Base-by-base conservation (phyloP, 192 early-diverging fungal species). In the Coemansia biformis region DNA sequence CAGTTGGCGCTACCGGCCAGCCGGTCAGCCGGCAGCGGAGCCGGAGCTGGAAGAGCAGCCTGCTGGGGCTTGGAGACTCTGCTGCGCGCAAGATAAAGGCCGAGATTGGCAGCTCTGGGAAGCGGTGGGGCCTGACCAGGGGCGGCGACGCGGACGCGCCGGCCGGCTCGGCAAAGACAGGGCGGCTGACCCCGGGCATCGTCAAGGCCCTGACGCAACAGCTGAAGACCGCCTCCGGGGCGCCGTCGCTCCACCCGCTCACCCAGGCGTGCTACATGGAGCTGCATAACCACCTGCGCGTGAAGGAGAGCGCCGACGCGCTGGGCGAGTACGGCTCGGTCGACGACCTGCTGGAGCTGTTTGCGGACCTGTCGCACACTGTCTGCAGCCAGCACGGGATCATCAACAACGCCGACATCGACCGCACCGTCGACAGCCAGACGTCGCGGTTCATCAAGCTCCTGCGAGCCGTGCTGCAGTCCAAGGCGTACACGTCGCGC, bases 351-450 rank as follows among this genome's bases (percentile, higher is more conserved):
- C 31, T 76, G 22, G 45, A 47, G 8, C 13, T 56, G 23, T 76
- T 76, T 46, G 28, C 59, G 11, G 66, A 69, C 5, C 36, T 53
- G 15, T 29, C 61, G 1, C 60, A 48, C 13, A 12, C 18, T 12
- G 39, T 59, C 1, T 76, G 73, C 34, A 18, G 36, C 21, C 53
- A 51, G 24, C 37, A 64, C 17, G 57, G 58, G 6, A 68, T 76
- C 22, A 43, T 33, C 11, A 61, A 51, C 33, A 36, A 34, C 39
- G 60, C 42, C 8, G 66, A 59, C 16, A 38, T 64, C 11, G 26
- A 50, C 4, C 61, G 57, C 35, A 76, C 62, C 1, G 62, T 76
- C n/a, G 59, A 57, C 1, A 69, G 61, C 57, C 73, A 76, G 40
- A 17, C 54, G 32, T 43, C 46, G 15, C 55, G 56, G 18, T 69